Evolutionary conservation across 2,329 filamentous ascomycete genomes (phyloP), one percentile per base, ranked within the genome.

Genomic region (Tolypocladium nubicola): DNA sequence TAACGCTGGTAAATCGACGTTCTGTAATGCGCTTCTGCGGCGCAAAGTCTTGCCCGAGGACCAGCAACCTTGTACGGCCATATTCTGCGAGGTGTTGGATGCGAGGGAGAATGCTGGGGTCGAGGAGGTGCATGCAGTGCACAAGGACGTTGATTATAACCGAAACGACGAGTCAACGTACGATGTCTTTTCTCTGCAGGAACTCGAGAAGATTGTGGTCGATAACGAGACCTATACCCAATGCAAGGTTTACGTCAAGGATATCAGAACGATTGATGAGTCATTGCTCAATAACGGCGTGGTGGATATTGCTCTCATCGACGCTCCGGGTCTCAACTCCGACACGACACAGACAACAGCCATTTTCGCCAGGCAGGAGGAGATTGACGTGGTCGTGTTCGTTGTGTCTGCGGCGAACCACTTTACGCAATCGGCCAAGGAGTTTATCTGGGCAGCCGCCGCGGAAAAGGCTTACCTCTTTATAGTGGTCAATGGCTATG

Each of bases 391-490:
- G 0, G 94, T 99, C 1, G 92, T 99, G 0, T 99, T 99, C 66
- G 94, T 99, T 39, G 94, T 99, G 6, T 97, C 92, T 13, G 94
- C 94, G 2, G 91, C 93, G 33, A 99, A 99, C 63, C 94, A 99
- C 73, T 97, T 99, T 69, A 99, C 94, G 0, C 85, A 96, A 56
- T 96, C 94, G 1, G 92, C 94, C n/a, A 95, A 89, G 73, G 94
- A 99, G 66, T 99, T 99, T 67, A 96, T 99, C 61, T 89, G 89
- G 79, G 93, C 93, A 54, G 94, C 94, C 1, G 94, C 94, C 0
- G 85, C 93, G 45, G 94, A 99, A 68, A 99, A 99, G 74, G 93
- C 94, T 0, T 99, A 99, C 69, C 92, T 99, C 61, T 99, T 99
- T 71, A 96, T 99, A 72, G 94, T 99, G 16, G 94, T 99, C 63